Conservation (phyloP, 495 filamentous ascomycete genomes). For the Daldinia childiae region DNA sequence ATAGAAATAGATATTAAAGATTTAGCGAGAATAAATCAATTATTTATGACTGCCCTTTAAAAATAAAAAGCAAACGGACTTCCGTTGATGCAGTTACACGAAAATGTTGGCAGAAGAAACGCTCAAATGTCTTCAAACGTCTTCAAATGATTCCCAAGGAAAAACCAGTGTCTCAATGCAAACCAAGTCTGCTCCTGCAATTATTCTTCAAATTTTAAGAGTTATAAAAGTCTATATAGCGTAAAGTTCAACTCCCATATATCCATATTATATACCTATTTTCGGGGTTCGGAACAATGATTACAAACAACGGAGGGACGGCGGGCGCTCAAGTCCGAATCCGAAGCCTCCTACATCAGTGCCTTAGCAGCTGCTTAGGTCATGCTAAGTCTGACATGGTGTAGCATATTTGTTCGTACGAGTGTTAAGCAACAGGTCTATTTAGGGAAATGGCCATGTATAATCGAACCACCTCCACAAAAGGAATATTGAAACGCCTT, state of each 20-base stretch:
- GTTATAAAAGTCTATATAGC: background rate
- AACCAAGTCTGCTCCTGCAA: background rate
- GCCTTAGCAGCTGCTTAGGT: no score
- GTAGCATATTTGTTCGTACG: background rate
- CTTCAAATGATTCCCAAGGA: background rate
- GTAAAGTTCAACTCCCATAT: background rate
- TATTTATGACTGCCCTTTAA: background rate
- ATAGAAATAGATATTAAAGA: background rate
- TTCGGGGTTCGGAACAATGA: conserved; percentile 19
- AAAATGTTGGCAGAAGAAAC: background rate
- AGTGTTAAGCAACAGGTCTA: background rate
- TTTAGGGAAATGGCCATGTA: background rate
- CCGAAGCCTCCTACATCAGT: conserved; percentile 17
- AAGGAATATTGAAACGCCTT: background rate
- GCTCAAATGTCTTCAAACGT: background rate
- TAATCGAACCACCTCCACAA: conserved; percentile 1
- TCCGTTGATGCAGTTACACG: conserved; percentile 8
- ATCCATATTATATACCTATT: background rate
- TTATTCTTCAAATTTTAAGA: background rate
- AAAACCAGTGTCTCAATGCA: background rate
- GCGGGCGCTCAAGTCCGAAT: conserved; percentile 28
- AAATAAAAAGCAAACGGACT: conserved; percentile 22
- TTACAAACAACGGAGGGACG: conserved; percentile 4
- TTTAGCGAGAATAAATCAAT: background rate
- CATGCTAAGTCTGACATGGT: background rate